phyloP scores from a whole-genome alignment of 2,329 filamentous ascomycete species.

The Colletotrichum sp. region DNA sequence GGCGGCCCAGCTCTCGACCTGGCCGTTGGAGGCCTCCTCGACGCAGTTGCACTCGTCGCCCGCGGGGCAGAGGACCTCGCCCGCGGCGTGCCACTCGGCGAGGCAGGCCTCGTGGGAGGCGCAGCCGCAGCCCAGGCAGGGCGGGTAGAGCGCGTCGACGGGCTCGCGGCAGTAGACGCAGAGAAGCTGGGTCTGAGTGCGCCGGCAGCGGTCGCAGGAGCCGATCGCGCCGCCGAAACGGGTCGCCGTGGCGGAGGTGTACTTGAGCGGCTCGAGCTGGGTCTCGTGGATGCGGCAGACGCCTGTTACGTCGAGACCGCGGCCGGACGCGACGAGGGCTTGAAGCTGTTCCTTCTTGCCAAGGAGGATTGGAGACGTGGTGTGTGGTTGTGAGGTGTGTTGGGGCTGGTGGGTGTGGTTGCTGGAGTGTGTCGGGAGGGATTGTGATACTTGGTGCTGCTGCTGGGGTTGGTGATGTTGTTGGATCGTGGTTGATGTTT shows the following conservation, averaged over 20 bases:
- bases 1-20: slow-evolving; percentile 67
- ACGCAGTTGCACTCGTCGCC: slow-evolving; percentile 70
- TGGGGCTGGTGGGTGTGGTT: neutral
- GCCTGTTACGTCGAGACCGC: slow-evolving; percentile 67
- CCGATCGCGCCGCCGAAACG: slow-evolving; percentile 53
- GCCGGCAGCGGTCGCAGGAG: slow-evolving; percentile 53
- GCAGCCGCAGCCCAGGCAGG: slow-evolving; percentile 69
- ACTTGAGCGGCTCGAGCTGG: slow-evolving; percentile 63
- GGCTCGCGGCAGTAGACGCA: slow-evolving; percentile 70
- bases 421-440: slow-evolving; percentile 20
- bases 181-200: slow-evolving; percentile 61
- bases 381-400: slow-evolving; percentile 30
- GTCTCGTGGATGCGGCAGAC: slow-evolving; percentile 68
- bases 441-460: slow-evolving; percentile 45
- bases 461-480: slow-evolving; percentile 34
- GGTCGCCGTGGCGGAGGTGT: slow-evolving; percentile 42
- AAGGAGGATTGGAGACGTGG: slow-evolving; percentile 58
- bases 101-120: slow-evolving; percentile 65
- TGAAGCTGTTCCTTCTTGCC: slow-evolving; percentile 60
- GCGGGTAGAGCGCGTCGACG: slow-evolving; percentile 62
- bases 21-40: slow-evolving; percentile 59
- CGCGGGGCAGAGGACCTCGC: slow-evolving; percentile 63
- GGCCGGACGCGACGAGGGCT: slow-evolving; percentile 54
- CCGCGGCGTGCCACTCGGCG: slow-evolving; percentile 62
- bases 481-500: slow-evolving; percentile 27